Conservation (phyloP, 1,139 yeast species). For the Wickerhamomyces sp. region DNA sequence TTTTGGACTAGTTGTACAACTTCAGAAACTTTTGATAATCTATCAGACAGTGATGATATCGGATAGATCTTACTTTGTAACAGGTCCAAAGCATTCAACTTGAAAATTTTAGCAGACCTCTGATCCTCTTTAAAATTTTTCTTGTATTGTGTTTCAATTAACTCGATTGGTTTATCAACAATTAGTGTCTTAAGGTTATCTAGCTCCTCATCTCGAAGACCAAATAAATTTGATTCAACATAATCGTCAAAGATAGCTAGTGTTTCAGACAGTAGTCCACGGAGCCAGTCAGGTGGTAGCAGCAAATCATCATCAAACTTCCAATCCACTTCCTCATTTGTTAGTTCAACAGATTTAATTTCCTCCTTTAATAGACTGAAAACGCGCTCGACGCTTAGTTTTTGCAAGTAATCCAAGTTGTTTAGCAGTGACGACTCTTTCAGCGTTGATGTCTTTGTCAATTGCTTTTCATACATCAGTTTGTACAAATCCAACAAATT, state of each 20-base stretch:
- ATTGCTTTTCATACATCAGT: slow-evolving; percentile 57
- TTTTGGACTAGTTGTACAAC: slow-evolving; percentile 32
- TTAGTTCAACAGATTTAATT: slow-evolving; percentile 38
- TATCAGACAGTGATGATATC: slow-evolving; percentile 29
- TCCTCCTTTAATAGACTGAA: slow-evolving; percentile 37
- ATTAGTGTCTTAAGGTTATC: slow-evolving; percentile 34
- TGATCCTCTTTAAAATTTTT: slow-evolving; percentile 22
- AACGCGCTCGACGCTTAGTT: slow-evolving; percentile 38
- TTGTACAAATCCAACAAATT: slow-evolving; percentile 64
- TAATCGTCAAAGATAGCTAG: slow-evolving; percentile 43
- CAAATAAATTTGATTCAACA: slow-evolving; percentile 32
- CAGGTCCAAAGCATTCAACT: slow-evolving; percentile 57
- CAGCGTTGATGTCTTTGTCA: slow-evolving; percentile 4
- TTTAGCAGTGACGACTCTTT: slow-evolving; percentile 15
- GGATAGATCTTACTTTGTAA: slow-evolving; percentile 53
- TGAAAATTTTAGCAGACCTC: slow-evolving; percentile 33
- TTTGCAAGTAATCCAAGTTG: slow-evolving; percentile 16
- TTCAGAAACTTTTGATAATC: slow-evolving; percentile 33
- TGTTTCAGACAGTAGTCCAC: slow-evolving; percentile 47
- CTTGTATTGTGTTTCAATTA: slow-evolving; percentile 36
- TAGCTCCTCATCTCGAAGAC: slow-evolving; percentile 33
- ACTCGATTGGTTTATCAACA: slow-evolving; percentile 45
- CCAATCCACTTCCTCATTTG: slow-evolving; percentile 18
- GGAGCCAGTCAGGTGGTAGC: slow-evolving; percentile 72
- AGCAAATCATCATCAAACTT: slow-evolving; percentile 37